Percentiles rank a stretch among this genome's conserved stretches.
phyloP scores from a whole-genome alignment of 495 filamentous ascomycete species.

The Penicillium flavigenum region DNA sequence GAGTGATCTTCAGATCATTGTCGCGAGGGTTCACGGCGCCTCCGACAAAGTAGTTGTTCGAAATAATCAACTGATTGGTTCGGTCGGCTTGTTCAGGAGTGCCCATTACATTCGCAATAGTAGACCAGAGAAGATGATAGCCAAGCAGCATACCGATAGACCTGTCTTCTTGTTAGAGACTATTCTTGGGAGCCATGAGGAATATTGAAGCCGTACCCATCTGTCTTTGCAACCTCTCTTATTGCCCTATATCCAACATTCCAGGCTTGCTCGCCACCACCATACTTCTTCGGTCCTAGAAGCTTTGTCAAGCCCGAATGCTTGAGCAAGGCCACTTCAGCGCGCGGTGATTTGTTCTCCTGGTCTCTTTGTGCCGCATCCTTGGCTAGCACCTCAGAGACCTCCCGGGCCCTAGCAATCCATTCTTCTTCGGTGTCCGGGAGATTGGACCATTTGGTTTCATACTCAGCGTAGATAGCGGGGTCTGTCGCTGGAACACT shows the following conservation, averaged over 20 bases:
- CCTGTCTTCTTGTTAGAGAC: slow-evolving; percentile 11
- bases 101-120: slow-evolving; percentile 55
- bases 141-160: slow-evolving; percentile 60
- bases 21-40: slow-evolving; percentile 65
- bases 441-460: slow-evolving; percentile 45
- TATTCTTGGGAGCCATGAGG: not conserved
- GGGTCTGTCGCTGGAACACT: slow-evolving; percentile 46
- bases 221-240: slow-evolving; percentile 57
- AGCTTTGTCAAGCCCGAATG: slow-evolving; percentile 55
- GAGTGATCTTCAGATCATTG: slow-evolving; percentile 53
- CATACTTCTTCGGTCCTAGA: slow-evolving; percentile 53
- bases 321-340: slow-evolving; percentile 58
- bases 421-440: slow-evolving; percentile 48
- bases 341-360: slow-evolving; percentile 55
- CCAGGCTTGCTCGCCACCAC: slow-evolving; percentile 59
- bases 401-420: slow-evolving; percentile 52
- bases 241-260: slow-evolving; percentile 55
- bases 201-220: slow-evolving; percentile 42
- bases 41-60: slow-evolving; percentile 61
- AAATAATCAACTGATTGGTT: slow-evolving; percentile 50
- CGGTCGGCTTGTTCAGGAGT: slow-evolving; percentile 55
- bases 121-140: slow-evolving; percentile 62
- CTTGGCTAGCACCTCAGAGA: slow-evolving; percentile 50
- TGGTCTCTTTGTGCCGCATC: slow-evolving; percentile 55
- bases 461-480: slow-evolving; percentile 48